phyloP scores from a whole-genome alignment of 495 filamentous ascomycete species.

The Lepraria neglecta region DNA sequence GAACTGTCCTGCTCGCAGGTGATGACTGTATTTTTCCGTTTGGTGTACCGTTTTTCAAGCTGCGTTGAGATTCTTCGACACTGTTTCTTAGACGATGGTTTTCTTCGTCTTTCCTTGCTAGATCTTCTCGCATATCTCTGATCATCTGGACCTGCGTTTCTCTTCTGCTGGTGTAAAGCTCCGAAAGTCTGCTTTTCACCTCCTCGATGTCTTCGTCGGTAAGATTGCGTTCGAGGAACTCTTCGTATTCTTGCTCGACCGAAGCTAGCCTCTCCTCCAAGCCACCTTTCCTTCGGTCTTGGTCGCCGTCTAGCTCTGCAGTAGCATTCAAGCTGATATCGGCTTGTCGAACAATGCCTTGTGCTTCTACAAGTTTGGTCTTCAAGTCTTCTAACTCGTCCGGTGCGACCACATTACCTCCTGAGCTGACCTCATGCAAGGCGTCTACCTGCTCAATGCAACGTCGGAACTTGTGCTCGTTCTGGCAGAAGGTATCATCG shows the following conservation, averaged over 20 bases:
- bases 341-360: constrained; percentile 87
- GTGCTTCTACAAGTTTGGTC: constrained; percentile 72
- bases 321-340: constrained; percentile 73
- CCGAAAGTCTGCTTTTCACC: constrained; percentile 69
- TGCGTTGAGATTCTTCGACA: constrained; percentile 69
- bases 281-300: constrained; percentile 59
- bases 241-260: constrained; percentile 75
- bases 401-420: constrained; percentile 71
- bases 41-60: constrained; percentile 50
- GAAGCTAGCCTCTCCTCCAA: constrained; percentile 66
- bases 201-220: constrained; percentile 72
- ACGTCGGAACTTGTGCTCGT: constrained; percentile 74
- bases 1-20: constrained; percentile 83
- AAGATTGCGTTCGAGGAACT: constrained; percentile 72
- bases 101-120: constrained; percentile 66
- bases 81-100: constrained; percentile 66
- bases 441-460: constrained; percentile 75
- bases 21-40: constrained; percentile 48
- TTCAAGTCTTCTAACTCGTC: constrained; percentile 74
- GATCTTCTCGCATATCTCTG: constrained; percentile 65
- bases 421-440: constrained; percentile 65
- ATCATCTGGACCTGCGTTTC: constrained; percentile 62
- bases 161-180: constrained; percentile 66
- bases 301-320: constrained; percentile 53
- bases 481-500: constrained; percentile 81